Base-by-base conservation (phyloP, 75 land plant genomes). In the Pinus albicaulis region DNA sequence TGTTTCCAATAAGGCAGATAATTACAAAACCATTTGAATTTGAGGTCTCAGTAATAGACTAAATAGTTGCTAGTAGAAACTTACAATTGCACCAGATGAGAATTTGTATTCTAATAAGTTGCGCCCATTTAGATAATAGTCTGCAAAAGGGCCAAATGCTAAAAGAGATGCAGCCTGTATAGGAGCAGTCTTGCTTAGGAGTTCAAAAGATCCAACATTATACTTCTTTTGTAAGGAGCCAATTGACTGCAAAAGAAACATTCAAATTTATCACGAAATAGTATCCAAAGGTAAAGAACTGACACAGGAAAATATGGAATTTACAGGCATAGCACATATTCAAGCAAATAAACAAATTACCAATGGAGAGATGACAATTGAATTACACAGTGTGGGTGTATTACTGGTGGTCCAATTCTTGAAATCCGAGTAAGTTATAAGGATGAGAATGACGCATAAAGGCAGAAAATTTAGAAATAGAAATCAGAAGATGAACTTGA, bases 141-240 rank as follows among this genome's bases (percentile, higher is more conserved):
- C 93, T 4, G 78, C 60, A 74, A 91, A 86, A 17, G 95, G 95
- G 12, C 95, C 95, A 64, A 89, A 71, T 4, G 81, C 44, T 7
- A 85, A 57, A 73, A 93, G 82, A 44, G 93, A 91, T 0, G 78
- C 82, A 15, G 95, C 95, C 52, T 91, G 93, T 11, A 86, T 82
- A 25, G 93, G 95, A 58, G 93, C 93, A n/a, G 93, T 90, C 36
- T 88, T 86, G 79, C 91, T 86, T 48, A 92, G 82, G 23, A 92
- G 85, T 70, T 92, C 91, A 76, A 92, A 91, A 12, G 95, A 92
- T 41, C 91, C 91, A 57, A 88, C 76, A n/a, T 76, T 82, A 71
- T 88, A 87, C 65, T 88, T 92, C 82, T 84, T 84, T 76, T 90
- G 95, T 24, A 92, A 65, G 13, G 86, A 84, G 14, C 89, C 89